Base-by-base conservation (phyloP, 257 asterid species). In the Coffea eugenioides region DNA sequence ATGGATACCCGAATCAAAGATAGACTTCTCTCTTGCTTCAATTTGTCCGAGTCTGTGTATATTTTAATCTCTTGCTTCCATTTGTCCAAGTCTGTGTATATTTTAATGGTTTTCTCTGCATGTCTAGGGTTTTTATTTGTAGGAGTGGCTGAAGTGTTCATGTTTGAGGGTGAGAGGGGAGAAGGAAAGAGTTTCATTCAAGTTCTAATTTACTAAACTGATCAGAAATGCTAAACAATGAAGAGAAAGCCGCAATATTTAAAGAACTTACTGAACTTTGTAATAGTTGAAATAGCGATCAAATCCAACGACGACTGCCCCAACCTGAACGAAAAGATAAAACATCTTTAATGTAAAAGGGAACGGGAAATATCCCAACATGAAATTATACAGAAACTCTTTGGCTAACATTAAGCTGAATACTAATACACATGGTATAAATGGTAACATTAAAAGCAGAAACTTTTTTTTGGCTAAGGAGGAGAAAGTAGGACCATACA, bases 271-370 rank as follows among this genome's bases (percentile, higher is more conserved):
- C 99, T 96, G 99, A 75, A 96, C 86, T 77, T 96, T 96, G 97
- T 86, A 93, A 77, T 96, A 96, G 90, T 96, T 96, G 94, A 96
- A 92, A 88, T 92, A 89, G 79, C 98, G 98, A 83, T 96, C 98
- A 81, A 96, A 96, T 78, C 99, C 99, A 78, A 94, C 98, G 11
- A 96, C 98, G 74, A 96, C 98, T 31, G 99, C 99, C 72, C 98
- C 99, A 75, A 96, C 99, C 99, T 96, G 80, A 73, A 71, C 43
- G 65, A 77, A 71, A 75, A 80, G 62, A 70, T 46, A 77, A 78
- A 76, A 74, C 45, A 54, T 15, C 23, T 51, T 31, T 31, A 56
- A 43, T 68, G 34, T 21, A 49, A 23, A 64, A 71, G 18, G 15
- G 11, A 46, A 41, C 11, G 43, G 15, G 59, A 83, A 21, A 77